Conservation (phyloP, 2,329 filamentous ascomycete species). For the Trichoderma pleuroti region DNA sequence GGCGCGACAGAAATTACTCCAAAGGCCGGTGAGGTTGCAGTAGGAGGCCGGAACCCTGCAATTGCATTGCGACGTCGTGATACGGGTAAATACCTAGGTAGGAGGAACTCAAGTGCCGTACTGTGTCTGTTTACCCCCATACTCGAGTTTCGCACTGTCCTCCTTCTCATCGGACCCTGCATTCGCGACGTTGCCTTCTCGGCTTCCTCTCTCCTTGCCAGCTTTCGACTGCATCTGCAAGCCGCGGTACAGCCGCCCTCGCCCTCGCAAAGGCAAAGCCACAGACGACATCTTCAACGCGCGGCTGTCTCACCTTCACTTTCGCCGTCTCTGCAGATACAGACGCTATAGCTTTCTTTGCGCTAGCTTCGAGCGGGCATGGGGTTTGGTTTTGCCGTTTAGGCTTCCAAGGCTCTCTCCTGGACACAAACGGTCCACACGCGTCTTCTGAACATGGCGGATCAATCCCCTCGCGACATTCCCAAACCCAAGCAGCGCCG, state of each 20-base stretch:
- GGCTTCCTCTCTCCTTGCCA: background rate
- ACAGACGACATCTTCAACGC: background rate
- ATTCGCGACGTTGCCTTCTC: background rate
- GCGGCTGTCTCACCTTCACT: background rate
- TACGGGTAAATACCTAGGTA: background rate
- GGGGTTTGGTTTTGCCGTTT: constrained; percentile 8
- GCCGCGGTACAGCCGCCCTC: background rate
- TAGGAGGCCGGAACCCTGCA: background rate
- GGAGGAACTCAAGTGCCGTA: background rate
- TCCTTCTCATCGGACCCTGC: background rate
- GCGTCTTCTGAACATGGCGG: constrained; percentile 6
- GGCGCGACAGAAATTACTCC: background rate
- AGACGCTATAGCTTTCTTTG: constrained; percentile 8
- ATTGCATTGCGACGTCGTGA: background rate
- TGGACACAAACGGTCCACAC: background rate
- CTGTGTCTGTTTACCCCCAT: background rate
- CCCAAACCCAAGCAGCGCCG: constrained; percentile 22
- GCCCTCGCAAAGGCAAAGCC: background rate
- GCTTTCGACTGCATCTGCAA: background rate
- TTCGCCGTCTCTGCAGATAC: background rate
- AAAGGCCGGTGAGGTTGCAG: background rate
- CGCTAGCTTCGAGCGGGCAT: background rate
- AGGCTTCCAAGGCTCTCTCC: background rate
- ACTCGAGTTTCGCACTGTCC: background rate
- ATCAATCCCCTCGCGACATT: background rate